phyloP scores from a whole-genome alignment of 2,329 filamentous ascomycete species.

The Golovinomyces cichoracearum region DNA sequence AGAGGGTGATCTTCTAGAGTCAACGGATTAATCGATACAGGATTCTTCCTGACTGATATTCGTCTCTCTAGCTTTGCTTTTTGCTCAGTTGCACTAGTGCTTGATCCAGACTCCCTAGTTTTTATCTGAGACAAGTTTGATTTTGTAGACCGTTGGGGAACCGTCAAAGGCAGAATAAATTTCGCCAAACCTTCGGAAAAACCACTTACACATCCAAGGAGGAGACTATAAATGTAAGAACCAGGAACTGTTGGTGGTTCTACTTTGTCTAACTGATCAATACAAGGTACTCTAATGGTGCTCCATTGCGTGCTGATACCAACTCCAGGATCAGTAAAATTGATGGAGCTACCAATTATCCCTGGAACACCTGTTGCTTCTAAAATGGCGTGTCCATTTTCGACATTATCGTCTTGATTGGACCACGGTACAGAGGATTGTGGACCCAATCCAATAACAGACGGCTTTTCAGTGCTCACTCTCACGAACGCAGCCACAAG shows the following conservation, averaged over 20 bases:
- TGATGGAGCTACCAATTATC: slow-evolving; percentile 51
- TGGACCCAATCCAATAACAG: slow-evolving; percentile 63
- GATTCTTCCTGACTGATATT: slow-evolving; percentile 45
- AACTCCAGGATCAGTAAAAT: slow-evolving; percentile 35
- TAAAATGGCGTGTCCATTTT: slow-evolving; percentile 61
- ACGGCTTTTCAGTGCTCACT: slow-evolving; percentile 70
- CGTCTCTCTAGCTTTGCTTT: slow-evolving; percentile 26
- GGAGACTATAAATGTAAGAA: slow-evolving; percentile 77
- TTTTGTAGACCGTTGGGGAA: slow-evolving; percentile 40
- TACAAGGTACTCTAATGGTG: slow-evolving; percentile 57
- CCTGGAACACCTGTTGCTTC: slow-evolving; percentile 72
- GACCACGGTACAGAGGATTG: slow-evolving; percentile 61
- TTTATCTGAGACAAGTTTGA: slow-evolving; percentile 7
- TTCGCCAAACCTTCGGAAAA: slow-evolving; percentile 82
- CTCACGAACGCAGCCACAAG: slow-evolving; percentile 76
- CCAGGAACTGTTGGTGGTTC: slow-evolving; percentile 65
- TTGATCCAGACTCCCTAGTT: slow-evolving; percentile 7
- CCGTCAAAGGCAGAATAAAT: slow-evolving; percentile 74
- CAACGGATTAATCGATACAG: slow-evolving; percentile 64
- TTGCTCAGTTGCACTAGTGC: slow-evolving; percentile 5
- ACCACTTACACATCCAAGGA: slow-evolving; percentile 66
- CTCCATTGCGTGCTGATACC: slow-evolving; percentile 89
- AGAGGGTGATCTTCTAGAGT: slow-evolving; percentile 46
- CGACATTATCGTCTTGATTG: slow-evolving; percentile 27
- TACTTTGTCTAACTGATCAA: slow-evolving; percentile 81